Evolutionary conservation across 2,329 filamentous ascomycete species (phyloP).

Genomic region (Penicillium sclerotigenum): DNA sequence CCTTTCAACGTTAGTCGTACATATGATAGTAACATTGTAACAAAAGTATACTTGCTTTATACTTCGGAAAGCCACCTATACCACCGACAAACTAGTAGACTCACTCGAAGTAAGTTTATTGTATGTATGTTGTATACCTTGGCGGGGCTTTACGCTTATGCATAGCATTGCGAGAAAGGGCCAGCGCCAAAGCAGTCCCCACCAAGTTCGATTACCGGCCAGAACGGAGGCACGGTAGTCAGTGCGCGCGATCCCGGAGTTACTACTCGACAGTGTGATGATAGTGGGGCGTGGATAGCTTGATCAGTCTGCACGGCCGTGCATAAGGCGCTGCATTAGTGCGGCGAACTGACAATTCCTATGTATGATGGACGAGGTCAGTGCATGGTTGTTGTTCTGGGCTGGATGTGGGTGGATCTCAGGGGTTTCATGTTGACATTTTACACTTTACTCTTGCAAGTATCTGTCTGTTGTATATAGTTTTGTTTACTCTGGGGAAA

Average conservation of each 20-base stretch:
- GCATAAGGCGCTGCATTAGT: conserved; percentile 21
- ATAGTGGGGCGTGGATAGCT: conserved; percentile 16
- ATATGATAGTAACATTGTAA: neutral
- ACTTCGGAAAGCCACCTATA: neutral
- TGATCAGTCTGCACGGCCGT: conserved; percentile 15
- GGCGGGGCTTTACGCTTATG: conserved; percentile 16
- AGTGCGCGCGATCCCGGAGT: conserved; percentile 19
- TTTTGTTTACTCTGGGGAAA: neutral
- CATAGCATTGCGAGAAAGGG: conserved; percentile 19
- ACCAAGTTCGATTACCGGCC: conserved; percentile 1
- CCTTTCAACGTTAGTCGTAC: neutral
- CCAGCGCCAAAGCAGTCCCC: conserved; percentile 1
- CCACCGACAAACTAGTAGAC: neutral
- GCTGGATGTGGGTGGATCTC: conserved; percentile 3
- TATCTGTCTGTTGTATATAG: neutral
- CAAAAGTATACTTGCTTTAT: neutral
- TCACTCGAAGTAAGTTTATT: neutral
- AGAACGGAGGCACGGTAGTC: conserved; percentile 19
- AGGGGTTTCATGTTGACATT: conserved; percentile 14
- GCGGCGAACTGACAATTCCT: conserved; percentile 24
- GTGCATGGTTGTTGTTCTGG: conserved; percentile 2
- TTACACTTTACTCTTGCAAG: neutral
- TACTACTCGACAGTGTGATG: conserved; percentile 16
- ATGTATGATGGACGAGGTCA: conserved; percentile 16
- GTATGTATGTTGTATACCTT: conserved; percentile 7